phyloP scores from a whole-genome alignment of 208 protist species.

The Trypanosomatidae sp. region DNA sequence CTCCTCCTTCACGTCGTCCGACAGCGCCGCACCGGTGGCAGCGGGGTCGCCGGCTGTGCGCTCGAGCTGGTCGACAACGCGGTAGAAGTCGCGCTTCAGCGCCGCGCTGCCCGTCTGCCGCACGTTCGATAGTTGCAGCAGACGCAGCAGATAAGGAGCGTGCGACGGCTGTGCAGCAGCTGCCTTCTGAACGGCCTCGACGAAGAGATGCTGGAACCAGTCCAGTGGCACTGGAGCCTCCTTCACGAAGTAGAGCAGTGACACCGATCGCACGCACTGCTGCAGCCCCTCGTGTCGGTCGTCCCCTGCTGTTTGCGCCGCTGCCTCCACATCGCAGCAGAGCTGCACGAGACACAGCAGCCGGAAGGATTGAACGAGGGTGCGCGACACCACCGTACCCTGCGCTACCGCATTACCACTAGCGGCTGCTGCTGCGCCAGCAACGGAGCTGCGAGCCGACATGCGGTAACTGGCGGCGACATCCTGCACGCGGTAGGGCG shows the following conservation, averaged over 20 bases:
- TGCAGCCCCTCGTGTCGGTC: slow-evolving; percentile 13
- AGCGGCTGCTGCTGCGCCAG: not conserved
- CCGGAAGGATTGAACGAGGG: slow-evolving; percentile 67
- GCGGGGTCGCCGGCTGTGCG: too few species aligned
- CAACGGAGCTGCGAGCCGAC: slow-evolving; percentile 24
- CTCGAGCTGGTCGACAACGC: too few species aligned
- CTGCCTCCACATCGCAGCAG: slow-evolving; percentile 18
- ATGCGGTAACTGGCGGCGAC: slow-evolving; percentile 45
- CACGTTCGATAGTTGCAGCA: slow-evolving; percentile 51
- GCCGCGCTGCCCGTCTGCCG: slow-evolving; percentile 23
- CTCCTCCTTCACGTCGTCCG: too few species aligned
- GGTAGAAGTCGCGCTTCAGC: slow-evolving; percentile 55
- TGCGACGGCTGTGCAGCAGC: slow-evolving; percentile 13
- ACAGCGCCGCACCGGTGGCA: too few species aligned
- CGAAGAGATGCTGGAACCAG: slow-evolving; percentile 43
- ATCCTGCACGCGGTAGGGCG: slow-evolving; percentile 50
- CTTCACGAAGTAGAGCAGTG: slow-evolving; percentile 27
- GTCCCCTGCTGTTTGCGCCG: slow-evolving; percentile 3
- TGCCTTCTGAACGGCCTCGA: slow-evolving; percentile 21
- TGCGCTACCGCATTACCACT: not conserved
- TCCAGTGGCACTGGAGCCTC: slow-evolving; percentile 51
- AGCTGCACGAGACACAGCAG: slow-evolving; percentile 48
- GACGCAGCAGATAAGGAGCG: slow-evolving; percentile 35
- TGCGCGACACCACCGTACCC: slow-evolving; percentile 55
- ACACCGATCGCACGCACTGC: slow-evolving; percentile 22